Base-by-base conservation (phyloP, 306 rosid genomes). In the Cucumis melo region DNA sequence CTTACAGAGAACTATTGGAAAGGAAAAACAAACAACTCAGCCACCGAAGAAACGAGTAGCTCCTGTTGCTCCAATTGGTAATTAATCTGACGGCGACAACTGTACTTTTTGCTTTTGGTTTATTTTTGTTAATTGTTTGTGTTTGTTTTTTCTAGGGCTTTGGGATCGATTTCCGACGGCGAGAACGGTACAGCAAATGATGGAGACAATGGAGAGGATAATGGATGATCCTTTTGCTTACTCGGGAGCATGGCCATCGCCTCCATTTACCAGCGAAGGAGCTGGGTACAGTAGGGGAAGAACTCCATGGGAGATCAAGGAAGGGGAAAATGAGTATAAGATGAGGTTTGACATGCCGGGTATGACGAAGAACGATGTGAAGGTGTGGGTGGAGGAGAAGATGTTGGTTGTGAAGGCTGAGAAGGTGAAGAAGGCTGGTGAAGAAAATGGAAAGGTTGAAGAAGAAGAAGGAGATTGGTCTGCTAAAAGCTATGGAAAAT, bases 301-400 rank as follows among this genome's bases (percentile, higher is more conserved):
- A 62, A 79, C 91, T 8, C 97, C 98, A 0, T 93, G 98, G 98
- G 97, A 91, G 87, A 83, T 93, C 5, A 89, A 89, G 77, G 93
- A 89, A 42, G 88, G 86, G 10, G 92, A 88, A 72, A 20, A 38
- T 14, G 97, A 86, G 73, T 91, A 89, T 89, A 93, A 86, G 82
- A 85, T 91, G 93, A 89, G 98, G 78, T 93, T 93, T 39, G 97
- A 93, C 60, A 93, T 93, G 92, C 97, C 98, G 0, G 98, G 97
- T 16, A 93, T 93, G 96, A 85, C 75, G 9, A 89, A 88, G 72
- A 88, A 86, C 17, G 98, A 93, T 75, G 98, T 93, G 15, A 91
- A 88, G 77, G 92, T 89, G 2, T 91, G 97, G 90, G 92, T 93
- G 24, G 97, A 93, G 75, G 97, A 91, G 57, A 93, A 91, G 34